A percentile compares a stretch with the other conserved stretches of the same genome.
These are phyloP conservation scores for Aspergillus steynii DNA, from an alignment of 495 filamentous ascomycete genomes.

Conservation along the genomic window DNA sequence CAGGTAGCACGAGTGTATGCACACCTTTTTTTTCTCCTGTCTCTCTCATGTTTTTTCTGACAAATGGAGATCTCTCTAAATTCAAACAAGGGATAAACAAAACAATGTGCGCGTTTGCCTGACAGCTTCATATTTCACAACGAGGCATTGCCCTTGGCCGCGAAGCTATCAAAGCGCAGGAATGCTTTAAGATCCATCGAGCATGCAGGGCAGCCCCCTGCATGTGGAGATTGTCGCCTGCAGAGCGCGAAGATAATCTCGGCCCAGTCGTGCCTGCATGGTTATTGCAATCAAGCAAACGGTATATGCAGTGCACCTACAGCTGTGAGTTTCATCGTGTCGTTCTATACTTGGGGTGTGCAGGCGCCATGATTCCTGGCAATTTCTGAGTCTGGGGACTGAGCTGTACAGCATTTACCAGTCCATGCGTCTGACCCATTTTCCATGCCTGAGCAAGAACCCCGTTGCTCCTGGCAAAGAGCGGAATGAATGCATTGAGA, in stretches of 20 bases:
- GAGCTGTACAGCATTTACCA: neutral
- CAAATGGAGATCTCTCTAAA: neutral
- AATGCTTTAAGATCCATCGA: constrained; percentile 3
- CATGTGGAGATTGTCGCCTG: constrained; percentile 1
- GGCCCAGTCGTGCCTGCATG: constrained; percentile 4
- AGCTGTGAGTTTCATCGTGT: neutral
- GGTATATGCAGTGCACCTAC: neutral
- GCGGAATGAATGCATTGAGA: neutral
- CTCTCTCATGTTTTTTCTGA: neutral
- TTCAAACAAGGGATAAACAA: neutral
- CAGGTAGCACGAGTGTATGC: neutral
- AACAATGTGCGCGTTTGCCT: neutral
- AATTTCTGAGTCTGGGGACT: neutral
- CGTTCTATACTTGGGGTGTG: neutral
- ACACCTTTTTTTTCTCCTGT: no score
- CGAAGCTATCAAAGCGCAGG: neutral
- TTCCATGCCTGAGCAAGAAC: constrained; percentile 2
- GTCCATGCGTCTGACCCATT: neutral
- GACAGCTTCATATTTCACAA: neutral
- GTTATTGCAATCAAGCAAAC: neutral
- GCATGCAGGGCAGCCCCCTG: neutral
- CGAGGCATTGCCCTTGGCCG: neutral
- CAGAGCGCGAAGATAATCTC: neutral
- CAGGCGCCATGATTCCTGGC: neutral
- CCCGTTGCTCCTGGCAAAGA: constrained; percentile 1